Conservation (phyloP, 192 early-diverging fungal genomes). For the Coemansia sp. region DNA sequence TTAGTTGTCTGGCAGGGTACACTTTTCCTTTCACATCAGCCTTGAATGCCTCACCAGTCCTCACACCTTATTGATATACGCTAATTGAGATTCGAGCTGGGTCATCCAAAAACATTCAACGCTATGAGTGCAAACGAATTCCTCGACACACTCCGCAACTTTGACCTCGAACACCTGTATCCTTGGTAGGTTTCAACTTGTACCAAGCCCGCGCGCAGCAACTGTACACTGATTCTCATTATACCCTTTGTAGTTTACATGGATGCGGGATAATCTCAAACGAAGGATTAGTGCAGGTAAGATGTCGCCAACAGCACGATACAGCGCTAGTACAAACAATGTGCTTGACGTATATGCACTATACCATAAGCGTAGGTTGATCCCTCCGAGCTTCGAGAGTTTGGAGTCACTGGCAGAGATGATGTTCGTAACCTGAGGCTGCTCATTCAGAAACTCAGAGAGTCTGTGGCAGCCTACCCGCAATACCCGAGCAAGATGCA, state of each 20-base stretch:
- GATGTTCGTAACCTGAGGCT: constrained; percentile 29
- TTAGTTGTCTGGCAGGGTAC: background rate
- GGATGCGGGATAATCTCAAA: constrained; percentile 44
- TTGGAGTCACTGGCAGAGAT: constrained; percentile 31
- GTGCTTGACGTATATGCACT: background rate
- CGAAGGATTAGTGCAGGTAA: constrained; percentile 43
- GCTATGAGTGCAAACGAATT: constrained; percentile 44
- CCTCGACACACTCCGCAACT: constrained; percentile 32
- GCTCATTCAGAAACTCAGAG: constrained; percentile 22
- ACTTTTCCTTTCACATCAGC: background rate
- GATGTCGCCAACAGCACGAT: background rate
- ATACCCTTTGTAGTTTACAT: constrained; percentile 22
- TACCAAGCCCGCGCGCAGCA: too few species aligned
- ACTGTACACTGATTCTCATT: background rate
- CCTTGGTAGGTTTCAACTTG: constrained; percentile 28
- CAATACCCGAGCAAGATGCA: constrained; percentile 8
- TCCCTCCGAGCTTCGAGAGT: constrained; percentile 21
- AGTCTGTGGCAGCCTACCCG: background rate
- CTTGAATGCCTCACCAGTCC: constrained; percentile 2
- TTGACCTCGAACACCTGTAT: constrained; percentile 46
- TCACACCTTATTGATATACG: constrained; percentile 3
- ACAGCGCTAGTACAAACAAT: background rate
- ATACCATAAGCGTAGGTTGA: constrained; percentile 30
- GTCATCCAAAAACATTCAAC: constrained; percentile 4
- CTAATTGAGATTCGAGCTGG: background rate